These are phyloP conservation scores for Beta corolliflora DNA, from an alignment of 179 eudicot genomes.

Conservation along the genomic window DNA sequence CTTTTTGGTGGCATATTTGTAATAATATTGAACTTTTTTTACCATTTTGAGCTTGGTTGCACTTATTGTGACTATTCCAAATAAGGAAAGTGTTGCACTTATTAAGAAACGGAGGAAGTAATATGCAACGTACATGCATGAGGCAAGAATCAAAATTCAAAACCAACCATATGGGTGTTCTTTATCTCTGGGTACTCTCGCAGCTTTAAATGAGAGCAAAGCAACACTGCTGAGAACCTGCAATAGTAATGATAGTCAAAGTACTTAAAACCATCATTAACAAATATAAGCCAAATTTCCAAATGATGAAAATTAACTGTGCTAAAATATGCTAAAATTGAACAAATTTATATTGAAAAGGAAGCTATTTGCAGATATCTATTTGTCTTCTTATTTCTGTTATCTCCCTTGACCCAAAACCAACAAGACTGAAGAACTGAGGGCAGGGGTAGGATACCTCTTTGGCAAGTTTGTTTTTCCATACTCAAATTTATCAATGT, in stretches of 20 bases:
- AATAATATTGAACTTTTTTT: no score
- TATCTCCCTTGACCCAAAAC: background rate
- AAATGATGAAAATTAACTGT: background rate
- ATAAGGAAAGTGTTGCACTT: no score
- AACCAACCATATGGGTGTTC: conserved; percentile 96
- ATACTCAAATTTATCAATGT: background rate
- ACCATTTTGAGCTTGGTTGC: no score
- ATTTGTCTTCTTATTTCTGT: background rate
- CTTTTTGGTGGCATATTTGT: no score
- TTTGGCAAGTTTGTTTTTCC: background rate
- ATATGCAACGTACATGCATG: conserved; percentile 20
- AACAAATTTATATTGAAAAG: background rate
- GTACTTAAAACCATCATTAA: conserved; percentile 14
- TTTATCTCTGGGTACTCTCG: conserved; percentile 94
- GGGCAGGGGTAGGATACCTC: background rate
- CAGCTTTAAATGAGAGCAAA: conserved; percentile 86
- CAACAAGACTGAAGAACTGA: background rate
- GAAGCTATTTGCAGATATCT: background rate
- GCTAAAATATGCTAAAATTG: background rate
- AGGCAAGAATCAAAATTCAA: conserved; percentile 41
- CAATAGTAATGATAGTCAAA: conserved; percentile 21
- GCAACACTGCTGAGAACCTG: conserved; percentile 94
- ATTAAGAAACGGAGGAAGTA: background rate
- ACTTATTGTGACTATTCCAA: no score
- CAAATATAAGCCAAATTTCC: background rate